Percentiles rank a stretch among this genome's conserved stretches.
phyloP scores from a whole-genome alignment of 495 filamentous ascomycete genomes.

The Daldinia concentrica region DNA sequence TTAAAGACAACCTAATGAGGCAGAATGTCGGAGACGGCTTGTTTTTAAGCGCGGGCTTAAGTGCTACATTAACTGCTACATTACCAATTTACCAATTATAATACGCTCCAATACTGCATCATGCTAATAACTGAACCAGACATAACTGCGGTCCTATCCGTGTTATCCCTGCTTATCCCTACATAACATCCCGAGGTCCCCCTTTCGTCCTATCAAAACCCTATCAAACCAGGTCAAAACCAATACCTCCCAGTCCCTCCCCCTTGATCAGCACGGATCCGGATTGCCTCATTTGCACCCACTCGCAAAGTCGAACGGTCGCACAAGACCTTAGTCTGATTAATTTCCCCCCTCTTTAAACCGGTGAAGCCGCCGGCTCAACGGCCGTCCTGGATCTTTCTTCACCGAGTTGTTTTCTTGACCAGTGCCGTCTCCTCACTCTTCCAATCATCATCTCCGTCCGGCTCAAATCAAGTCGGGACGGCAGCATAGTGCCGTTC shows the following conservation, averaged over 20 bases:
- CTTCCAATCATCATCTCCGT: slow-evolving; percentile 49
- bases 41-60: slow-evolving; percentile 12
- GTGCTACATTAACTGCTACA: slow-evolving; percentile 3
- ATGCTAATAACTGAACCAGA: neutral
- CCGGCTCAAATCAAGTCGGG: slow-evolving; percentile 36
- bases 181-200: slow-evolving; percentile 7
- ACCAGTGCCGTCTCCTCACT: slow-evolving; percentile 34
- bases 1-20: slow-evolving; percentile 9
- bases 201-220: slow-evolving; percentile 7
- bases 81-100: slow-evolving; percentile 1
- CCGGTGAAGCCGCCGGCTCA: slow-evolving; percentile 48
- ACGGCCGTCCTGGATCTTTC: slow-evolving; percentile 43
- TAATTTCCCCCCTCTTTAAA: slow-evolving; percentile 52
- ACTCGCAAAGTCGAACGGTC: slow-evolving; percentile 31
- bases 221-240: neutral
- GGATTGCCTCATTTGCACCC: slow-evolving; percentile 41
- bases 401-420: slow-evolving; percentile 48
- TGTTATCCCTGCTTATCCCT: slow-evolving; percentile 10
- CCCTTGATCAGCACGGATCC: slow-evolving; percentile 39
- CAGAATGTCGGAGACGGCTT: slow-evolving; percentile 30
- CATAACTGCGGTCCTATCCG: slow-evolving; percentile 3
- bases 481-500: slow-evolving; percentile 43
- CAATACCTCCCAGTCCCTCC: neutral
- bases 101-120: neutral
- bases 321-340: slow-evolving; percentile 36